A percentile compares a stretch with the other conserved stretches of the same genome.
Evolutionary conservation across 805 yeast genomes (phyloP).

Genomic region (Starmerella floricola): DNA sequence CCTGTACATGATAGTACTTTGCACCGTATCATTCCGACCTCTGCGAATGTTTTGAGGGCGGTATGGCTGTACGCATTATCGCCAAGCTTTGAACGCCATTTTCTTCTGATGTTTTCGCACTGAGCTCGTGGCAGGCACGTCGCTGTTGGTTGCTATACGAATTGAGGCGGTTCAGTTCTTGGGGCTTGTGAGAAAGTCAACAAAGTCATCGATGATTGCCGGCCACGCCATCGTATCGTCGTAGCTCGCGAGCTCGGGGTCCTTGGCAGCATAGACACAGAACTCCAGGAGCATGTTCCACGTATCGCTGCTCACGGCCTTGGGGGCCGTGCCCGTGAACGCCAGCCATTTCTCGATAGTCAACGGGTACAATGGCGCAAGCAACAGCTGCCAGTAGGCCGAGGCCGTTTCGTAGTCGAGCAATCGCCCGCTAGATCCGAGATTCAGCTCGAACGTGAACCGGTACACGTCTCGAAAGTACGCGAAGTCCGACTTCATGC

Average conservation of each 20-base stretch:
- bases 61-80: too few species aligned
- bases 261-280: conserved; percentile 34
- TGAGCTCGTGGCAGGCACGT: too few species aligned
- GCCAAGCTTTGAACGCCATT: too few species aligned
- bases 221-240: conserved; percentile 91
- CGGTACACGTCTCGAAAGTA: conserved; percentile 51
- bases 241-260: conserved; percentile 46
- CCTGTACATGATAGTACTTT: too few species aligned
- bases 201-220: conserved; percentile 68
- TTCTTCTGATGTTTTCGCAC: too few species aligned
- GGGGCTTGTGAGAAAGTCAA: conserved; percentile 27
- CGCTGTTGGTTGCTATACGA: too few species aligned
- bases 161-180: too few species aligned
- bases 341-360: conserved; percentile 39
- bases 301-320: conserved; percentile 52
- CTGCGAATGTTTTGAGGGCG: too few species aligned
- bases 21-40: too few species aligned
- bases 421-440: conserved; percentile 47
- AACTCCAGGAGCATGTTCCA: conserved; percentile 79
- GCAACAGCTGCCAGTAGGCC: conserved; percentile 66
- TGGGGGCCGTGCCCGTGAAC: conserved; percentile 32
- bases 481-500: conserved; percentile 29
- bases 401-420: conserved; percentile 50
- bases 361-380: conserved; percentile 32
- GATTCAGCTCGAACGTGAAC: conserved; percentile 54